Evolutionary conservation across 805 yeast genomes (phyloP), one percentile per base, ranked within the genome.

Genomic region (Limtongia smithiae): DNA sequence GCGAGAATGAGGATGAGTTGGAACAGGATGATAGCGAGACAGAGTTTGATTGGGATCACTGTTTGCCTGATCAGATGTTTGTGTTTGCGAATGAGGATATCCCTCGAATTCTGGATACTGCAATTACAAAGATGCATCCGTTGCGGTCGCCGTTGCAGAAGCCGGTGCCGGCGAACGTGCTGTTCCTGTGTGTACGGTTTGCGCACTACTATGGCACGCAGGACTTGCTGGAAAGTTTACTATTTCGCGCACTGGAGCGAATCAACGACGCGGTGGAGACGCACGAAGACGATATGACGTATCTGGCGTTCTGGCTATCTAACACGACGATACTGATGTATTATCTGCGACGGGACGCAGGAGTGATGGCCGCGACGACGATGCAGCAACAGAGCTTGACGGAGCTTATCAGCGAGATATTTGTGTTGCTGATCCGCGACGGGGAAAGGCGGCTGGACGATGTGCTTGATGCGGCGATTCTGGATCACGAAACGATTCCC

Each of bases 281-380:
- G n/a, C 65, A 65, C 40, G 57, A 55, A 18, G 62, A 64, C 15
- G 76, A 72, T 46, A 60, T 72, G 51, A 69, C 71, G n/a, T 66
- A 58, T 45, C 41, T 68, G 54, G 83, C 95, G 43, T 91, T 88
- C 65, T 93, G 97, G 97, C 76, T 93, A 32, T 81, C 95, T 3
- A 83, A 85, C 22, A 64, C 85, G 38, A 85, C 85, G 51, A 81
- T 85, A 57, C 68, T 91, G 43, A 82, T 83, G 61, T 91, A 84
- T 65, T 91, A 87, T 66, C 63, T 91, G 30, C 71, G 79, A 37
- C 80, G 85, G 53, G 93, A 84, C 61, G 66, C 69, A 0, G 83
- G 79, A 12, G 66, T 70, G 34, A 45, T 48, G 11, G 55, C 44
- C 17, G 66, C 63, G 18, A 64, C 72, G 17, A 22, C 32, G 4